A percentile compares a stretch with the other conserved stretches of the same genome.
Conservation (phyloP, 169 alveolate species). For the Plasmodium inui region DNA sequence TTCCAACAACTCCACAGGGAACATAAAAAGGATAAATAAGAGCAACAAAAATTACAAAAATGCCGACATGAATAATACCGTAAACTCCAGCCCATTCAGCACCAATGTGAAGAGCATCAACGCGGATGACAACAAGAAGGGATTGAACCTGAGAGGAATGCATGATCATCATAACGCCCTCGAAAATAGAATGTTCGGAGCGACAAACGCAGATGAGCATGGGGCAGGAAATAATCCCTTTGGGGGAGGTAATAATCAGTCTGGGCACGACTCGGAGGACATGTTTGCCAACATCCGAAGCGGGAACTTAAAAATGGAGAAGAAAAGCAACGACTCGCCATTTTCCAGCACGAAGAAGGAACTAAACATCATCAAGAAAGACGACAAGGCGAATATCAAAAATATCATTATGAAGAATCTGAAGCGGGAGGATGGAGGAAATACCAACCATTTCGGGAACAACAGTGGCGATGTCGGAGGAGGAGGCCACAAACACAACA, state of each 20-base stretch:
- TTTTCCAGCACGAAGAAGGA: slow-evolving; percentile 10
- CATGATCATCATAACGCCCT: slow-evolving; percentile 13
- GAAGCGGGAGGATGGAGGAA: slow-evolving; percentile 39
- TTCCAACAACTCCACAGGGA: slow-evolving; percentile 4
- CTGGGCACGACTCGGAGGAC: not conserved
- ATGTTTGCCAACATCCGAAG: slow-evolving; percentile 24
- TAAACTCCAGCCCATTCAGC: not conserved
- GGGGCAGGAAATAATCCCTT: not conserved
- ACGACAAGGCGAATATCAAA: slow-evolving; percentile 44
- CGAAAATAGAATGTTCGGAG: slow-evolving; percentile 6
- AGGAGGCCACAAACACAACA: not conserved
- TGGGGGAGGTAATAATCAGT: not conserved
- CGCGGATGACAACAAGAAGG: slow-evolving; percentile 15
- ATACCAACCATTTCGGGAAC: not conserved
- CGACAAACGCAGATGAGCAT: not conserved
- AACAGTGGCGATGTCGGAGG: not conserved
- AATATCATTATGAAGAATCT: slow-evolving; percentile 63
- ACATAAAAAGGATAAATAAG: not conserved
- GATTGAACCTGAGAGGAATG: slow-evolving; percentile 21
- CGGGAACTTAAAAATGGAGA: slow-evolving; percentile 14
- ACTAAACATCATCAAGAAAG: slow-evolving; percentile 22
- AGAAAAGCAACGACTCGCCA: not conserved
- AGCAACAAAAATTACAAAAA: slow-evolving; percentile 20
- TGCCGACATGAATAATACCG: slow-evolving; percentile 12
- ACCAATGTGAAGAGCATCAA: slow-evolving; percentile 4